These are phyloP conservation scores for Sisymbrium altissimum DNA, from an alignment of 345 rosid genomes.

Conservation along the genomic window DNA sequence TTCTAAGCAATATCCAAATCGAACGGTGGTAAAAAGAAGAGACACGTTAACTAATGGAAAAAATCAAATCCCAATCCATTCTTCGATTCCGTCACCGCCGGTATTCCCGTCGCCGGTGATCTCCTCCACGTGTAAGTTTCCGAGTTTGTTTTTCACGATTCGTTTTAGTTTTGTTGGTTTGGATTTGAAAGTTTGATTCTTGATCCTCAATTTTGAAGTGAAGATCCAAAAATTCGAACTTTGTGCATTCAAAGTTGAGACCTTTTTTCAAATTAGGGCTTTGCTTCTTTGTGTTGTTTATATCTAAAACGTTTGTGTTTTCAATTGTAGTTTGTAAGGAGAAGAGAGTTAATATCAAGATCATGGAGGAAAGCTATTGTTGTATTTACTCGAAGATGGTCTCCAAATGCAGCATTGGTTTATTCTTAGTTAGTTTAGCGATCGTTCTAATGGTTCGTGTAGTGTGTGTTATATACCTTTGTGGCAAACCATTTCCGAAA, in stretches of 20 bases:
- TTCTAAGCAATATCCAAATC: conserved; percentile 27
- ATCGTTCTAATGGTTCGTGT: conserved; percentile 29
- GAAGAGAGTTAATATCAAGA: not conserved
- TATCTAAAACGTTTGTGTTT: not conserved
- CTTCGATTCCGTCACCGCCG: conserved; percentile 9
- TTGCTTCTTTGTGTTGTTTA: not conserved
- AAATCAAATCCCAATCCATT: not conserved
- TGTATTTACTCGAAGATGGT: conserved; percentile 26
- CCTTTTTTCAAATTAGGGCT: not conserved
- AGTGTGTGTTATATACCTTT: conserved; percentile 32
- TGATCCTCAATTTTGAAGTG: not conserved
- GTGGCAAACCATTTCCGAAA: conserved; percentile 44
- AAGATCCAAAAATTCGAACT: not conserved
- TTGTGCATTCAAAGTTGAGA: not conserved
- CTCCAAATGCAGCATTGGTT: conserved; percentile 17
- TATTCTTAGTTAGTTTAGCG: not conserved
- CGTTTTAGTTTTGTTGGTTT: too few relatives aligned
- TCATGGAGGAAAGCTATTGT: conserved; percentile 23
- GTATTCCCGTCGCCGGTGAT: not conserved
- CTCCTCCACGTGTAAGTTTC: too few relatives aligned
- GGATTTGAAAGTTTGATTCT: not conserved
- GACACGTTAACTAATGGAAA: not conserved
- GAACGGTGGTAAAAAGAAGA: conserved; percentile 18
- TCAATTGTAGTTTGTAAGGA: not conserved
- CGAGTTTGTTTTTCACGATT: too few relatives aligned